A percentile compares a stretch with the other conserved stretches of the same genome.
Conservation (phyloP, 2,329 filamentous ascomycete genomes). For the Ascocoryne sarcoides region DNA sequence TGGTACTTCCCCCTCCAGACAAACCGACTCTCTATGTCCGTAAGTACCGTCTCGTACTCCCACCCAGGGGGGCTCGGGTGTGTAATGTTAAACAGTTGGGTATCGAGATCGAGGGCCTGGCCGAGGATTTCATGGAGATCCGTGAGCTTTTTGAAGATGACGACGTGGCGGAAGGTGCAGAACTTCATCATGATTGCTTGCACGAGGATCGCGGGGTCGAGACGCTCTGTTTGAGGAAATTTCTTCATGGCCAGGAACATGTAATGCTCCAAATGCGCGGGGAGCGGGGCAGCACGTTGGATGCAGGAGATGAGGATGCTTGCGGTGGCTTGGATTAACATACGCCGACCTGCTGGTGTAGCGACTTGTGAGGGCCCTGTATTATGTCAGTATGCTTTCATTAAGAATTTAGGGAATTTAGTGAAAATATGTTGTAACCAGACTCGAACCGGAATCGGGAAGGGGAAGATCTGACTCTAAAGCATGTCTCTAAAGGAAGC, state of each 20-base stretch:
- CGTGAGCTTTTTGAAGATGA: conserved; percentile 27
- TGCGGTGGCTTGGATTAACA: conserved; percentile 46
- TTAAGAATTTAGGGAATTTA: too few relatives aligned
- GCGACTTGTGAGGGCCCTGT: conserved; percentile 33
- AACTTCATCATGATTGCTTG: conserved; percentile 35
- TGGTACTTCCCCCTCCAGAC: conserved; percentile 23
- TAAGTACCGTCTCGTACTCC: conserved; percentile 17
- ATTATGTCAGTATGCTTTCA: neutral
- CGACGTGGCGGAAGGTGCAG: conserved; percentile 15
- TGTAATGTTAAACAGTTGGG: conserved; percentile 9
- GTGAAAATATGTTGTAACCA: too few relatives aligned
- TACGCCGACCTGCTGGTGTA: conserved; percentile 37
- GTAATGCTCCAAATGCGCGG: too few relatives aligned
- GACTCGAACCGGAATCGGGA: too few relatives aligned
- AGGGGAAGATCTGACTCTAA: too few relatives aligned
- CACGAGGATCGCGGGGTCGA: neutral
- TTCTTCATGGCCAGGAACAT: too few relatives aligned
- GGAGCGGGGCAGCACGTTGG: conserved; percentile 40
- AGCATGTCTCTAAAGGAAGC: too few relatives aligned
- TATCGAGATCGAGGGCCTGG: conserved; percentile 19
- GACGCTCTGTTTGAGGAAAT: too few relatives aligned
- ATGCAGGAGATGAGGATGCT: conserved; percentile 44
- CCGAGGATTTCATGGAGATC: conserved; percentile 15
- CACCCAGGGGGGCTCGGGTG: conserved; percentile 14
- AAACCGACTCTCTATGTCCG: conserved; percentile 9